phyloP scores from a whole-genome alignment of 2,329 filamentous ascomycete species.

The Phialemoniopsis sp. region DNA sequence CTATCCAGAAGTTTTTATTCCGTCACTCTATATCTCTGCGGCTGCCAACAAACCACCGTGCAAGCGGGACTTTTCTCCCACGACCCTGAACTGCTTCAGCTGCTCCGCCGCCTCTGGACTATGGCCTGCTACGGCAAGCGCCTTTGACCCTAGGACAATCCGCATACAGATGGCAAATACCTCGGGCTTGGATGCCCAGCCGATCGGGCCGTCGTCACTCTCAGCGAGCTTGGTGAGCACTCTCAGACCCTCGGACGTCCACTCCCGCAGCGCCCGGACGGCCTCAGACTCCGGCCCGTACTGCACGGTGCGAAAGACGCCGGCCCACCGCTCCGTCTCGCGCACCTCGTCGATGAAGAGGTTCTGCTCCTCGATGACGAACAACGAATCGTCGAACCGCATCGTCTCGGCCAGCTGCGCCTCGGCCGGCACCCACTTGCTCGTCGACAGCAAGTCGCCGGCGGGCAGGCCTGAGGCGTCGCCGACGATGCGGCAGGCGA shows the following conservation, averaged over 20 bases:
- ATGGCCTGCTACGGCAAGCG: slow-evolving; percentile 16
- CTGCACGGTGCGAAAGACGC: slow-evolving; percentile 30
- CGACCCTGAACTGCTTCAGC: slow-evolving; percentile 3
- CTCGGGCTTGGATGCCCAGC: slow-evolving; percentile 66
- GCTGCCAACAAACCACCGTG: slow-evolving; percentile 6
- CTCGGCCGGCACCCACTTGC: slow-evolving; percentile 21
- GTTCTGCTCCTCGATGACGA: slow-evolving; percentile 89
- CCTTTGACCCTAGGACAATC: slow-evolving; percentile 33
- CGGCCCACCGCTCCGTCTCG: slow-evolving; percentile 68
- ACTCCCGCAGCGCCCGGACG: slow-evolving; percentile 27
- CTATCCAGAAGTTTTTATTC: slow-evolving; percentile 6
- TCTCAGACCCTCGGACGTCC: slow-evolving; percentile 46
- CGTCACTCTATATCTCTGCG: no score
- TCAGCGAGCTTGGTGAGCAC: slow-evolving; percentile 27
- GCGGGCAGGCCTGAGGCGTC: slow-evolving; percentile 6
- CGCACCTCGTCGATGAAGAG: slow-evolving; percentile 82
- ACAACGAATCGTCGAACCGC: slow-evolving; percentile 64
- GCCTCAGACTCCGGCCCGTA: slow-evolving; percentile 3
- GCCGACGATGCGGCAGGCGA: slow-evolving; percentile 37
- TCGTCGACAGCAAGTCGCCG: slow-evolving; percentile 5
- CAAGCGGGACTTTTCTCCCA: slow-evolving; percentile 3
- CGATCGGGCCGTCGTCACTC: slow-evolving; percentile 60
- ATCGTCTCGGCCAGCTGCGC: slow-evolving; percentile 39
- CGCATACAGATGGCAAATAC: slow-evolving; percentile 59
- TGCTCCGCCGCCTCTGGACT: neutral